Percentiles rank a stretch among this genome's conserved stretches.
phyloP scores from a whole-genome alignment of 306 rosid species.

The Mimosa pudica region DNA sequence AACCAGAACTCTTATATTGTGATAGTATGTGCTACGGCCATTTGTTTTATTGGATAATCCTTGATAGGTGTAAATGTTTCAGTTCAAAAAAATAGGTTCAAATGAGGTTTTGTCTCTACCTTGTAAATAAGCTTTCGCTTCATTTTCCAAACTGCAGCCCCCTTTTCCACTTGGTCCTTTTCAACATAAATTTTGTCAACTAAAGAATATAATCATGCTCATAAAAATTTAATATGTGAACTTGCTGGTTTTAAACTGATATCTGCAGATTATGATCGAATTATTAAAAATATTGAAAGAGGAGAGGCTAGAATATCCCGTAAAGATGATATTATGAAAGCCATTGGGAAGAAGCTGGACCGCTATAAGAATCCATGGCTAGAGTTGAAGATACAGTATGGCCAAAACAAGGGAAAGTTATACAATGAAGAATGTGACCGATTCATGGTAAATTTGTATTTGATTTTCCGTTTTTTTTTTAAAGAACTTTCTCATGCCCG shows the following conservation, averaged over 20 bases:
- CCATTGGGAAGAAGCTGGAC: constrained; percentile 95
- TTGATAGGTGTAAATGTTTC: background rate
- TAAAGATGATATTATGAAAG: constrained; percentile 98
- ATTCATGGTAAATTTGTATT: constrained; percentile 67
- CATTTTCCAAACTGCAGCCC: background rate
- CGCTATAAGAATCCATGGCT: constrained; percentile 99
- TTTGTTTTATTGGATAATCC: background rate
- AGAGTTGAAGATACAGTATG: constrained; percentile 93
- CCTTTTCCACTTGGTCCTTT: constrained; percentile 8
- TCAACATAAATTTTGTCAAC: constrained; percentile 10
- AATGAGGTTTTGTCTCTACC: background rate
- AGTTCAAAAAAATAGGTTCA: background rate
- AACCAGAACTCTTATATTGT: too few species aligned
- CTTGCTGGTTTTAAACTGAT: constrained; percentile 7
- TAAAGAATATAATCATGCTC: constrained; percentile 20
- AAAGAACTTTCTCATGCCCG: background rate
- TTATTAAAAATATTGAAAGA: constrained; percentile 94
- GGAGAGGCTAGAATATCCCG: constrained; percentile 98
- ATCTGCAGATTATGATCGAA: constrained; percentile 85
- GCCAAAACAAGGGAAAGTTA: constrained; percentile 96
- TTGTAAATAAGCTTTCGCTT: constrained; percentile 15
- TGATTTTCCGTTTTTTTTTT: background rate
- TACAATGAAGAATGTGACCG: constrained; percentile 99
- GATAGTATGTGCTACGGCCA: background rate
- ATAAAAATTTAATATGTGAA: background rate